Percentiles rank a stretch among this genome's conserved stretches.
phyloP scores from a whole-genome alignment of 345 rosid species.

The Populus alba region DNA sequence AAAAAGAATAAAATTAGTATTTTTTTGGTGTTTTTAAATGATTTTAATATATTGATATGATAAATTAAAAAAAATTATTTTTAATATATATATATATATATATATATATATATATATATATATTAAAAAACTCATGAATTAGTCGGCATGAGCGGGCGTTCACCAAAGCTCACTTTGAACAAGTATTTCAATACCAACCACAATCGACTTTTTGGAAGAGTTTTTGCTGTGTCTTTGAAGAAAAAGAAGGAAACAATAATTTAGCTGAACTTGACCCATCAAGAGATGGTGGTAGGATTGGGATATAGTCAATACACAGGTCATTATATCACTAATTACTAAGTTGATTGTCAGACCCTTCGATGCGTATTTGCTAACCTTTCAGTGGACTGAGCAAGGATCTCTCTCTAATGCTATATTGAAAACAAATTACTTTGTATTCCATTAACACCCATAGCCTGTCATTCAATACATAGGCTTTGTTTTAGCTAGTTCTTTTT shows the following conservation, averaged over 20 bases:
- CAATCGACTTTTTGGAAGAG: not conserved
- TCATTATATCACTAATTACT: constrained; percentile 13
- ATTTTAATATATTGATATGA: too few relatives aligned
- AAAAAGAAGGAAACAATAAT: not conserved
- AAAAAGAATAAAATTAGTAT: too few relatives aligned
- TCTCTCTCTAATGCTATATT: not conserved
- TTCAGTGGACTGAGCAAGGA: not conserved
- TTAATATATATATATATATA: too few relatives aligned
- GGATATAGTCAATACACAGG: not conserved
- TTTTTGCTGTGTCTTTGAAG: not conserved
- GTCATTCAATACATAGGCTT: not conserved
- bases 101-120: too few relatives aligned
- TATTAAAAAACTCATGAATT: too few relatives aligned
- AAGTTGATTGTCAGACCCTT: not conserved
- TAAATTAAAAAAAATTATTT: too few relatives aligned
- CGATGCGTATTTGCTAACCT: not conserved
- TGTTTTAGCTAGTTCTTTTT: not conserved
- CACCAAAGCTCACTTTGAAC: not conserved
- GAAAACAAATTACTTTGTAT: not conserved
- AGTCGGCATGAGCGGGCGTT: not conserved
- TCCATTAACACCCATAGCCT: too few relatives aligned
- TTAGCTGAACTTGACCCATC: not conserved
- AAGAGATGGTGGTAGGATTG: not conserved
- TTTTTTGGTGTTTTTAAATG: too few relatives aligned
- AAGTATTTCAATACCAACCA: constrained; percentile 13